A percentile compares a stretch with the other conserved stretches of the same genome.
Evolutionary conservation across 2,329 filamentous ascomycete species (phyloP).

Genomic region (Paraphaeosphaeria minitans): DNA sequence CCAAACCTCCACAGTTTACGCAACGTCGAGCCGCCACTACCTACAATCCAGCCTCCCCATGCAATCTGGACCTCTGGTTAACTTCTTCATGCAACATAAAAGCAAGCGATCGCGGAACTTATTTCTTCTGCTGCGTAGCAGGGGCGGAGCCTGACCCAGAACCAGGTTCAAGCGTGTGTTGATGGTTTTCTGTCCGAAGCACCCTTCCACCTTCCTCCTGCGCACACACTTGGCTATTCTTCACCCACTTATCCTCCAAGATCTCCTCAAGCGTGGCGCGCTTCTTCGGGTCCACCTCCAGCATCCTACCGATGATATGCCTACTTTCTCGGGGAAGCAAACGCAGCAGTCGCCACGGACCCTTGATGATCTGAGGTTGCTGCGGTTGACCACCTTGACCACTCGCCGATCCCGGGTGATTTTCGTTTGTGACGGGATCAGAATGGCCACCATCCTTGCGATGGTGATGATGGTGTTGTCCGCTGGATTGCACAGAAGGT

Average conservation of each 20-base stretch:
- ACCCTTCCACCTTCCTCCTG: slow-evolving; percentile 76
- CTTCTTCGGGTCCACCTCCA: slow-evolving; percentile 83
- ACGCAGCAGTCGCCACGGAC: slow-evolving; percentile 87
- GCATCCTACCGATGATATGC: slow-evolving; percentile 89
- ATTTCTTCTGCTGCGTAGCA: slow-evolving; percentile 43
- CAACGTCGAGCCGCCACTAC: background rate
- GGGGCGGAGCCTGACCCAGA: slow-evolving; percentile 37
- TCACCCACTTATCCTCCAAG: slow-evolving; percentile 87
- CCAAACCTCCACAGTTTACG: too few species aligned
- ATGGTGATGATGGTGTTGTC: slow-evolving; percentile 38
- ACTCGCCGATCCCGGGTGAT: slow-evolving; percentile 17
- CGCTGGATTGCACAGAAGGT: slow-evolving; percentile 30
- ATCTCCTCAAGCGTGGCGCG: slow-evolving; percentile 87
- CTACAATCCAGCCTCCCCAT: background rate
- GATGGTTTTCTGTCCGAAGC: slow-evolving; percentile 75
- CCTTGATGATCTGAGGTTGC: slow-evolving; percentile 71
- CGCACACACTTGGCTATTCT: slow-evolving; percentile 79
- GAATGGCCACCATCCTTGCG: slow-evolving; percentile 31
- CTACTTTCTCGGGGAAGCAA: slow-evolving; percentile 87
- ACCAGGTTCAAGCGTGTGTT: slow-evolving; percentile 79
- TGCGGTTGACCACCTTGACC: slow-evolving; percentile 59
- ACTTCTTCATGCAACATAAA: background rate
- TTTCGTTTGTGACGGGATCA: slow-evolving; percentile 22
- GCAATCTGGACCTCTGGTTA: background rate
- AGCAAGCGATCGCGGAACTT: slow-evolving; percentile 15